Conservation (phyloP, 805 yeast genomes). For the Myxozyma geophila region DNA sequence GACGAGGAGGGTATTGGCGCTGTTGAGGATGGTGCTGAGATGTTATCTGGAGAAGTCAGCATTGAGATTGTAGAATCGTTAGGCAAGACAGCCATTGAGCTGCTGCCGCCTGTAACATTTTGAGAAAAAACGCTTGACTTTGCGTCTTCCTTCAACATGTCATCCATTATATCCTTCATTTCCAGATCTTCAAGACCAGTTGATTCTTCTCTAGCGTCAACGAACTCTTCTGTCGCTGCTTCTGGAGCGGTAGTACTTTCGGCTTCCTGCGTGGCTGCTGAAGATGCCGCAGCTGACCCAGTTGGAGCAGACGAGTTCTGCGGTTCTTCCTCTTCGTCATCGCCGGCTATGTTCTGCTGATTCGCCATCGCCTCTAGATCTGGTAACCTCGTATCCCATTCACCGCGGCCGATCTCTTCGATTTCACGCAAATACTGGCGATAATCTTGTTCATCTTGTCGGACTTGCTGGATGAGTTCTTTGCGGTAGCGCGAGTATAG, state of each 20-base stretch:
- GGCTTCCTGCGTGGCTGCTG: not conserved
- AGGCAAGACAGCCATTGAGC: slow-evolving; percentile 18
- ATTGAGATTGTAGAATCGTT: slow-evolving; percentile 26
- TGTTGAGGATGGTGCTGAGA: not conserved
- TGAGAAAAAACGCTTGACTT: not conserved
- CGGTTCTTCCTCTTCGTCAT: slow-evolving; percentile 16
- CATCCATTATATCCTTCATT: slow-evolving; percentile 27
- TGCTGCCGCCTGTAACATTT: not conserved
- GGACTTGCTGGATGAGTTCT: slow-evolving; percentile 37
- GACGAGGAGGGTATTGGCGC: not conserved
- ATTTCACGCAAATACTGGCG: slow-evolving; percentile 48
- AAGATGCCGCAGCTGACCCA: not conserved
- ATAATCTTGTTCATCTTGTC: slow-evolving; percentile 47
- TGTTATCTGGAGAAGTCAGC: not conserved
- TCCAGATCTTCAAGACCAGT: slow-evolving; percentile 29
- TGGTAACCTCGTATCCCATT: slow-evolving; percentile 48
- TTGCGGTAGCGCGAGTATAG: slow-evolving; percentile 32
- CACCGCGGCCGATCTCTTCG: slow-evolving; percentile 50
- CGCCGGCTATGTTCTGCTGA: slow-evolving; percentile 2
- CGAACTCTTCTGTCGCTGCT: slow-evolving; percentile 21
- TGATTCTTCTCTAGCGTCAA: slow-evolving; percentile 14
- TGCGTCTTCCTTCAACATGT: slow-evolving; percentile 18
- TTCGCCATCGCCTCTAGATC: slow-evolving; percentile 25
- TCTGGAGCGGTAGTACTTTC: slow-evolving; percentile 12
- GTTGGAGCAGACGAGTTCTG: not conserved